These are phyloP conservation scores for Chondrus crispus DNA, from an alignment of 23 red algal genomes.

Conservation along the genomic window DNA sequence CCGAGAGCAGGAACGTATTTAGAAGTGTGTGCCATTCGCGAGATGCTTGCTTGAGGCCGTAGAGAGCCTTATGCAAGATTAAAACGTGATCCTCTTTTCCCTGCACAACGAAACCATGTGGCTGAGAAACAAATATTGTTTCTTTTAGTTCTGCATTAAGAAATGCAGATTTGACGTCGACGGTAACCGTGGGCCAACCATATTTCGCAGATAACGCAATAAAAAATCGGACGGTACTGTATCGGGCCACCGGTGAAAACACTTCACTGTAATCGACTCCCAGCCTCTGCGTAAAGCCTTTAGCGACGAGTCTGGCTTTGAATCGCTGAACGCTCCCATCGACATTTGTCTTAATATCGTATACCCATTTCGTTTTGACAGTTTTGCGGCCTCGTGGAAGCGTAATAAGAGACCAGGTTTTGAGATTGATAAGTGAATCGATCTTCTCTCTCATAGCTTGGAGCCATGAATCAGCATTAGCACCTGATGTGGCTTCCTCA, in stretches of 20 bases:
- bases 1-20: not conserved
- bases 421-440: not conserved
- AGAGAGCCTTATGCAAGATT: not conserved
- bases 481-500: too few species aligned
- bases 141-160: not conserved
- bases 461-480: not conserved
- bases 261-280: not conserved
- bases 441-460: not conserved
- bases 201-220: not conserved
- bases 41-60: slow-evolving; percentile 26
- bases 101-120: not conserved
- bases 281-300: not conserved
- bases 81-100: not conserved
- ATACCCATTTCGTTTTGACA: not conserved
- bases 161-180: not conserved
- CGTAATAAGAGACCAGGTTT: not conserved
- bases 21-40: slow-evolving; percentile 1
- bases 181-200: not conserved
- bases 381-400: not conserved
- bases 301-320: not conserved
- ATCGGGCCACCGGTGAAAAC: not conserved
- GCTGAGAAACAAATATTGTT: not conserved
- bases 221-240: not conserved
- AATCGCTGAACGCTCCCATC: not conserved
- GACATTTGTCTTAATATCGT: not conserved